Evolutionary conservation across 2,329 filamentous ascomycete species (phyloP), one percentile per base, ranked within the genome.

Genomic region (Diplodia intermedia): DNA sequence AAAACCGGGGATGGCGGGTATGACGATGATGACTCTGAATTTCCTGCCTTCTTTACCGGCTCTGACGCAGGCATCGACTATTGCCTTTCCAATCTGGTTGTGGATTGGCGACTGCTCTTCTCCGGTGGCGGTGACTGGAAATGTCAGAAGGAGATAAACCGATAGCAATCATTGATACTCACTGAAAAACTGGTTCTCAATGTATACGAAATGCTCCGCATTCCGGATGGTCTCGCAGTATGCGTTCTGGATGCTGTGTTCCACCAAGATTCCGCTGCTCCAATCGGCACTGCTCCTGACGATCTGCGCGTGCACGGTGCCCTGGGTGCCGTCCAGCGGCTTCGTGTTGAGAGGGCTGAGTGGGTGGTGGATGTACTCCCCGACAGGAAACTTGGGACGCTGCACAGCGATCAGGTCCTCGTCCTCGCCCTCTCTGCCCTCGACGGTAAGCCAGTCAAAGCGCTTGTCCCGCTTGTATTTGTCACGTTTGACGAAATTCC

Each of bases 141-240:
- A 79, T 69, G 77, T 76, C 66, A 65, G 60, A 26, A 18, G 20
- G 4, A 38, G 11, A 1, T 18, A 7, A 4, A n/a, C 12, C 3
- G 4, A 11, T 14, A 12, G 14, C 26, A 63, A 57, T 54, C 31
- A 14, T 29, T 12, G 12, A 20, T 12, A 74, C 79, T 73, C 81
- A 81, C 86, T 97, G 84, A 98, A 99, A 82, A 98, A 98, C 75
- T 99, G 95, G 75, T 98, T 98, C 79, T 99, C 95, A 69, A 99
- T 97, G 81, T 98, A 99, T 29, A 99, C 91, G 73, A 89, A 97
- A 77, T 98, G 94, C 79, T 97, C 83, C 0, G 94, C 94, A 63
- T 92, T 92, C 62, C 90, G 85, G 73, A 98, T 98, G 36, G 96
- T 82, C 71, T 97, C 92, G 69, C 84, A 85, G 77, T 97, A 97